Evolutionary conservation across 2,329 filamentous ascomycete genomes (phyloP).

Genomic region (Botrytis fragariae): DNA sequence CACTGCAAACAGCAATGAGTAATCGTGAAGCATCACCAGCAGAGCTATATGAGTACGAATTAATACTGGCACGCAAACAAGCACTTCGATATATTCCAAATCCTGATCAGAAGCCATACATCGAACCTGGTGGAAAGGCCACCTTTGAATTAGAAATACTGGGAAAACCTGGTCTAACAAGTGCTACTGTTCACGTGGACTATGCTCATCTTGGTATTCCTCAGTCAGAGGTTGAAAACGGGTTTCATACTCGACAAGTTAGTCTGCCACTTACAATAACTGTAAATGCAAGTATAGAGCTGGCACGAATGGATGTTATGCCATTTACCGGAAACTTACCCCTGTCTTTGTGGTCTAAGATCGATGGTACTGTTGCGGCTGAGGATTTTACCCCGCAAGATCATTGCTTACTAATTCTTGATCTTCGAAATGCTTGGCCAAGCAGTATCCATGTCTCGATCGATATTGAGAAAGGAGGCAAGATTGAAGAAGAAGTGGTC

Average conservation of each 20-base stretch:
- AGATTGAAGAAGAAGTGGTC: constrained; percentile 52
- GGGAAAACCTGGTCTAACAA: constrained; percentile 80
- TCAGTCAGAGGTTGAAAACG: constrained; percentile 63
- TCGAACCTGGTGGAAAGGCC: constrained; percentile 63
- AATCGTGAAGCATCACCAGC: constrained; percentile 75
- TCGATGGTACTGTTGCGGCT: constrained; percentile 33
- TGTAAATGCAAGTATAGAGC: constrained; percentile 86
- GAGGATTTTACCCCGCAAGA: constrained; percentile 52
- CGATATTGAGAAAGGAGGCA: constrained; percentile 37
- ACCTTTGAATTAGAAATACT: constrained; percentile 81
- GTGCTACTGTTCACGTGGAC: constrained; percentile 77
- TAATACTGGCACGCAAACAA: constrained; percentile 72
- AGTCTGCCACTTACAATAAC: constrained; percentile 80
- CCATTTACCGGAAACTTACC: constrained; percentile 69
- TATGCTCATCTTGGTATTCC: constrained; percentile 77
- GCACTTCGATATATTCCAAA: constrained; percentile 57
- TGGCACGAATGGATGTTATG: constrained; percentile 75
- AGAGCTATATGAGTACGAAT: constrained; percentile 83
- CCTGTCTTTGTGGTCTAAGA: constrained; percentile 53
- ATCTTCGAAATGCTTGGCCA: constrained; percentile 88
- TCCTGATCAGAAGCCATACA: constrained; percentile 54
- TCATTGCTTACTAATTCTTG: constrained; percentile 76
- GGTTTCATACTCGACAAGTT: constrained; percentile 82
- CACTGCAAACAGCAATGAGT: constrained; percentile 70
- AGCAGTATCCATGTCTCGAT: constrained; percentile 69